phyloP scores from a whole-genome alignment of 2,329 filamentous ascomycete genomes.

The Grosmannia huntii region DNA sequence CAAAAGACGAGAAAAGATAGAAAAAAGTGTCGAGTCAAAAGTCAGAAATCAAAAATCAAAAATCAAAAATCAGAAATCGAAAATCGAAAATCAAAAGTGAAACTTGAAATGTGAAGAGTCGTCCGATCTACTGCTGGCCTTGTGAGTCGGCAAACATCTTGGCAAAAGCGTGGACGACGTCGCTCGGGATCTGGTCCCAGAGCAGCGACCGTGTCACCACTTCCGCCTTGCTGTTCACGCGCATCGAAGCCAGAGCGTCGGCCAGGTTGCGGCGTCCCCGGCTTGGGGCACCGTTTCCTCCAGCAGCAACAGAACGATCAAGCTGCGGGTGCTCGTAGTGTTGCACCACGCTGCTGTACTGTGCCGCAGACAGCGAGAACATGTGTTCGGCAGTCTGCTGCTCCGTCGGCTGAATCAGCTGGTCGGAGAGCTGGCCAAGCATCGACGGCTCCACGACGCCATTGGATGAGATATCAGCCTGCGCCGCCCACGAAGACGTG shows the following conservation, averaged over 20 bases:
- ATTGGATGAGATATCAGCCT: background rate
- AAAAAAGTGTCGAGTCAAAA: no score
- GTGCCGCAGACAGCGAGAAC: slow-evolving; percentile 72
- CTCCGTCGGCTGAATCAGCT: slow-evolving; percentile 61
- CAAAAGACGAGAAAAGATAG: background rate
- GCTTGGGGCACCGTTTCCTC: slow-evolving; percentile 28
- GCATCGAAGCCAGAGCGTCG: slow-evolving; percentile 70
- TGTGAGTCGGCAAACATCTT: slow-evolving; percentile 75
- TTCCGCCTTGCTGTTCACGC: slow-evolving; percentile 63
- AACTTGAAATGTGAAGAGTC: slow-evolving; percentile 7
- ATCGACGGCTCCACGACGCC: slow-evolving; percentile 37
- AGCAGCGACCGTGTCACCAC: slow-evolving; percentile 87
- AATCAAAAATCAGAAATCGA: no score
- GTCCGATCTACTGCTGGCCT: slow-evolving; percentile 2
- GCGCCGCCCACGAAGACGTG: background rate
- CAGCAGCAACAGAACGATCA: slow-evolving; percentile 16
- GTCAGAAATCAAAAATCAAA: no score
- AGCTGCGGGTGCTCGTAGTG: slow-evolving; percentile 1
- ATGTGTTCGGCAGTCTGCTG: slow-evolving; percentile 80
- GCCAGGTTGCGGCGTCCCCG: slow-evolving; percentile 62
- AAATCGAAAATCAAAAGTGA: no score
- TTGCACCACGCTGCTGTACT: slow-evolving; percentile 73
- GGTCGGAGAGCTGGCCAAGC: slow-evolving; percentile 54
- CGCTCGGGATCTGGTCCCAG: slow-evolving; percentile 85
- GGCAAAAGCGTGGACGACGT: slow-evolving; percentile 86